Conservation (phyloP, 352 stramenopile species). For the Pythium phragmiticola region DNA sequence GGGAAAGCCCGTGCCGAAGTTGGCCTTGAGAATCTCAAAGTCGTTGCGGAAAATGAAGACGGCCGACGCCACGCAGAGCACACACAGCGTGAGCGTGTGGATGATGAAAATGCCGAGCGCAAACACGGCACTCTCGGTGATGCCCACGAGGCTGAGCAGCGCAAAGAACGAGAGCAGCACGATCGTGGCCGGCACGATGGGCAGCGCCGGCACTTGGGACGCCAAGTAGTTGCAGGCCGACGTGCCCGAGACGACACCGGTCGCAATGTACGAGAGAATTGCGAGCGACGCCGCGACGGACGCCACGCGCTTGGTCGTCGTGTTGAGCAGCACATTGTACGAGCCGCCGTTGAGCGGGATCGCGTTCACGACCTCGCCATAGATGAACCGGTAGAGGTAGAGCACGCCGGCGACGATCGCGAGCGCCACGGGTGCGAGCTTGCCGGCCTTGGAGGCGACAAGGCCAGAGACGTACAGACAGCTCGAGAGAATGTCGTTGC, state of each 20-base stretch:
- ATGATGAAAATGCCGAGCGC: conserved; percentile 91
- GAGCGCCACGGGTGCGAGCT: conserved; percentile 89
- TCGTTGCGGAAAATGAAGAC: conserved; percentile 83
- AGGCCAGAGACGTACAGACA: conserved; percentile 90
- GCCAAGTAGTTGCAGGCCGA: conserved; percentile 87
- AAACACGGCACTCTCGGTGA: conserved; percentile 91
- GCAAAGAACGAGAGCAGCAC: conserved; percentile 92
- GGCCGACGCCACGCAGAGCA: conserved; percentile 77
- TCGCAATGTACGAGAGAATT: conserved; percentile 96
- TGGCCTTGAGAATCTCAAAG: conserved; percentile 72
- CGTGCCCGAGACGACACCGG: conserved; percentile 86
- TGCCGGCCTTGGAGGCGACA: conserved; percentile 86
- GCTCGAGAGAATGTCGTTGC: conserved; percentile 95
- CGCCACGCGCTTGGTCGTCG: conserved; percentile 92
- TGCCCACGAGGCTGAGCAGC: conserved; percentile 88
- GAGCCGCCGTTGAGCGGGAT: conserved; percentile 94
- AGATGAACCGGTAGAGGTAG: conserved; percentile 93
- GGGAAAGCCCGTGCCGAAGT: conserved; percentile 85
- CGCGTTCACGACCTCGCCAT: conserved; percentile 92
- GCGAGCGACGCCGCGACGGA: conserved; percentile 92
- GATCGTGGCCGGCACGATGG: conserved; percentile 78
- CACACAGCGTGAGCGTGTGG: conserved; percentile 82
- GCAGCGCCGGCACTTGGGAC: conserved; percentile 68
- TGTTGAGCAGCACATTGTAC: conserved; percentile 96
- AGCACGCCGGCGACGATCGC: conserved; percentile 88